Percentiles rank a stretch among this genome's conserved stretches.
Evolutionary conservation across 768 basidiomycete species (phyloP).

Genomic region (Cystofilobasidium macerans): DNA sequence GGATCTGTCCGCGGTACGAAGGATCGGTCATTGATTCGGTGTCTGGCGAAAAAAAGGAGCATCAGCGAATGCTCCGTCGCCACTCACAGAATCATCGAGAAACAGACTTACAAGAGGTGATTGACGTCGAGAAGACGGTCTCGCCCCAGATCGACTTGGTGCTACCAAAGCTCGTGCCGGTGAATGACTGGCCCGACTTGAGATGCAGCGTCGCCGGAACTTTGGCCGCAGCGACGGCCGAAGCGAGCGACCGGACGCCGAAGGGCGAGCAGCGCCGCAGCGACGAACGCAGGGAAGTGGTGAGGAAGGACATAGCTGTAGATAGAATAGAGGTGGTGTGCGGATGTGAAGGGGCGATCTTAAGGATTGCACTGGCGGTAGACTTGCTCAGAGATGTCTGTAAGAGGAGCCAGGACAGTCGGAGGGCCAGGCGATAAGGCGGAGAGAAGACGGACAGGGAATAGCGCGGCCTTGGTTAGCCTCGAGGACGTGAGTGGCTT

Average conservation of each 20-base stretch:
- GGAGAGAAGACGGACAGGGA: too few relatives aligned
- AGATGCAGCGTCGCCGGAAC: conserved; percentile 77
- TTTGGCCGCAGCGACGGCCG: conserved; percentile 30
- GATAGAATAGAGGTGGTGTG: background rate
- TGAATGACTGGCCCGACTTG: conserved; percentile 86
- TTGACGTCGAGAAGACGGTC: conserved; percentile 97
- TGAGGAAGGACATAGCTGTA: background rate
- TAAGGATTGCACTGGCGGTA: background rate
- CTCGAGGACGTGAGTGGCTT: background rate
- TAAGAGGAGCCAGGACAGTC: background rate
- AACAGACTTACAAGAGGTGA: conserved; percentile 72
- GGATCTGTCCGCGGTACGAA: conserved; percentile 92
- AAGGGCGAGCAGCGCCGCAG: background rate
- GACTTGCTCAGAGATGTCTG: conserved; percentile 1
- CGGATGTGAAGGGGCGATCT: background rate
- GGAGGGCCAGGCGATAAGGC: background rate
- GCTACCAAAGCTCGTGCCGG: conserved; percentile 79
- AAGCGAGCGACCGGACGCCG: conserved; percentile 14
- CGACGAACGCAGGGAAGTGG: background rate
- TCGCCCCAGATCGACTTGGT: conserved; percentile 81
- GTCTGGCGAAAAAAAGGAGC: conserved; percentile 45
- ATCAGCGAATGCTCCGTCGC: too few relatives aligned
- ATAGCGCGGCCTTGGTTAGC: too few relatives aligned
- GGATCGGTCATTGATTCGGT: conserved; percentile 99
- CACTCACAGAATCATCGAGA: background rate